Conservation (phyloP, 768 basidiomycete species). For the Pulveroboletus frians region DNA sequence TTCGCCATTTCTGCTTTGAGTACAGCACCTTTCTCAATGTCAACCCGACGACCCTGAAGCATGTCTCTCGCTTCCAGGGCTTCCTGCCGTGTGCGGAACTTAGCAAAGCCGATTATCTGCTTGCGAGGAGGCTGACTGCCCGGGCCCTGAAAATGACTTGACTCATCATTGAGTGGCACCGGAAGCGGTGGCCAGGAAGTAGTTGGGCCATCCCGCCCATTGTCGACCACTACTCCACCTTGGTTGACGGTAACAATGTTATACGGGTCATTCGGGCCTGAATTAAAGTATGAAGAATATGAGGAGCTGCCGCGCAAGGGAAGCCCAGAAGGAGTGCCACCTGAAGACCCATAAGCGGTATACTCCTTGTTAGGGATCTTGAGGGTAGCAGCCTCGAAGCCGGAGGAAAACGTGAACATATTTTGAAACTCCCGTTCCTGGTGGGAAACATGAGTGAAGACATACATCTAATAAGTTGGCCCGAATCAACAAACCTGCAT, state of each 20-base stretch:
- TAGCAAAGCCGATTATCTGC: conserved; percentile 98
- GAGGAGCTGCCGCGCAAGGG: conserved; percentile 34
- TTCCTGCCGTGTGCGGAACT: conserved; percentile 83
- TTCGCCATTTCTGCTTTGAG: conserved; percentile 99
- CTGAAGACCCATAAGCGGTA: conserved; percentile 59
- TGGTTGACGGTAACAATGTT: conserved; percentile 80
- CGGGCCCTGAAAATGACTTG: conserved; percentile 31
- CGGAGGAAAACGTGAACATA: conserved; percentile 95
- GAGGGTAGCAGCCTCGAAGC: conserved; percentile 95
- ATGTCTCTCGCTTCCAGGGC: conserved; percentile 84
- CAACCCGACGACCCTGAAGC: conserved; percentile 85
- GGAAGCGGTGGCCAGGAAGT: conserved; percentile 57
- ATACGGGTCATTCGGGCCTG: conserved; percentile 73
- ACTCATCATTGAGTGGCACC: conserved; percentile 29
- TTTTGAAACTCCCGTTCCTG: conserved; percentile 99
- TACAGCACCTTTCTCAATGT: conserved; percentile 87
- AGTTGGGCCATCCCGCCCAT: conserved; percentile 65
- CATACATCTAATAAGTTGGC: conserved; percentile 2
- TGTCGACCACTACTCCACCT: conserved; percentile 78
- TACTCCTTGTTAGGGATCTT: conserved; percentile 95
- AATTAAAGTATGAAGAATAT: conserved; percentile 33
- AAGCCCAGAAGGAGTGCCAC: conserved; percentile 32
- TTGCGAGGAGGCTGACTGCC: conserved; percentile 60
- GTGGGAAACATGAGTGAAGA: conserved; percentile 13
- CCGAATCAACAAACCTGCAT: conserved; percentile 70